Base-by-base conservation (phyloP, 2,329 filamentous ascomycete species). In the Sporothrix brasiliensis region DNA sequence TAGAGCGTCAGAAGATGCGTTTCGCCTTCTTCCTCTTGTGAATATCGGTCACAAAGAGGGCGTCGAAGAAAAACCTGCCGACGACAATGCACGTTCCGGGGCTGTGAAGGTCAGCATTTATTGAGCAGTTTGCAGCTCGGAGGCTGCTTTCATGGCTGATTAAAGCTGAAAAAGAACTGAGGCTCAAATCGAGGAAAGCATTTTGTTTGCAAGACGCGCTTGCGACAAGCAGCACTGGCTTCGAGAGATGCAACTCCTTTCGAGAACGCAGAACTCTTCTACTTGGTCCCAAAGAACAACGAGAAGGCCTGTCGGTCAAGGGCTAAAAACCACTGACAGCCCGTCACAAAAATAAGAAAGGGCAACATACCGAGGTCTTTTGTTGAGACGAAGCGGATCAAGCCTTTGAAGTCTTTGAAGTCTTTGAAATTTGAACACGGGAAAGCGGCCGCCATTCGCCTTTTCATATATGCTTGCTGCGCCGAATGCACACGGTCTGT, bases 141-240 rank as follows among this genome's bases (percentile, higher is more conserved):
- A 10, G n/a, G 2, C 9, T 39, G 14, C 3, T 34, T 21, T 21
- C 24, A 44, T 21, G 34, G 6, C 7, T 34, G 34, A 34, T 1
- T 44, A 16, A 44, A 44, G 11, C 41, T 13, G 11, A 44, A 27
- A 16, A 6, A 9, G n/a, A 2, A 16, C 4, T 27, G 5, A 11
- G 27, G 13, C 13, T 7, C 2, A 58, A 39, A 21, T 9, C 11
- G 3, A 63, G 21, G 41, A 13, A 27, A 27, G n/a, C 58, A 27
- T 16, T 27, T 11, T 24, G 49, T 2, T 30, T 39, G 24, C 19
- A 10, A 21, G 27, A 52, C 63, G n/a, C 47, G 30, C 44, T 53
- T 67, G 63, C 63, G 49, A 67, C 49, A 34, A 47, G 49, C 6
- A 67, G 49, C 14, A 44, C 14, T 11, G 41, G 41, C 41, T 13